These are phyloP conservation scores for Penicillium chermesinum DNA, from an alignment of 495 filamentous ascomycete species.

Conservation along the genomic window DNA sequence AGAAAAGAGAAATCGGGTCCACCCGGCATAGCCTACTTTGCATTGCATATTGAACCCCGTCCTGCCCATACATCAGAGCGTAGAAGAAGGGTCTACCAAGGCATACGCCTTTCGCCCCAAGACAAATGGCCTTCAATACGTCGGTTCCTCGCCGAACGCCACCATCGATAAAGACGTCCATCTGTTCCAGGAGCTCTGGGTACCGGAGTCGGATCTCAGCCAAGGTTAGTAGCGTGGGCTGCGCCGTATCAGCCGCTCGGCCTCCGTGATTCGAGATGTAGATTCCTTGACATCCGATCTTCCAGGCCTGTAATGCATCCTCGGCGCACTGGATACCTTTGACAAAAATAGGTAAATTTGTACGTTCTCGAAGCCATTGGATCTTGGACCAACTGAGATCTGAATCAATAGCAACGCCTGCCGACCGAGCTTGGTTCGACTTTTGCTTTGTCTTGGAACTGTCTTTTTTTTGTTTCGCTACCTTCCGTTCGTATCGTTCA, in stretches of 20 bases:
- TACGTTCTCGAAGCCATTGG: no score
- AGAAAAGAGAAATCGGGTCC: no score
- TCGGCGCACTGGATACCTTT: slow-evolving; percentile 50
- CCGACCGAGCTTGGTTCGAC: no score
- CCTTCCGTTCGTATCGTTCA: no score
- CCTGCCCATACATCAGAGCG: slow-evolving; percentile 17
- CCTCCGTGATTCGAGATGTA: slow-evolving; percentile 45
- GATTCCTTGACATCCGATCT: slow-evolving; percentile 75
- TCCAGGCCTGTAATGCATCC: slow-evolving; percentile 54
- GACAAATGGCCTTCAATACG: slow-evolving; percentile 80
- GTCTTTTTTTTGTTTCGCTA: no score
- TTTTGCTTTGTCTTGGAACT: no score
- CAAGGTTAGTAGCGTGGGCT: slow-evolving; percentile 61
- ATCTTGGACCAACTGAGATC: no score
- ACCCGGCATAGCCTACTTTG: no score
- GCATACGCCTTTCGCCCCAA: slow-evolving; percentile 82
- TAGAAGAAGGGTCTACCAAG: slow-evolving; percentile 49
- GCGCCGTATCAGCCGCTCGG: slow-evolving; percentile 54
- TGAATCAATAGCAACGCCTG: no score
- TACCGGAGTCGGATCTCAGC: slow-evolving; percentile 62
- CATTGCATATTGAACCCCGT: neutral
- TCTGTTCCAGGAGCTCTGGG: slow-evolving; percentile 52
- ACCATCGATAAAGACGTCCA: slow-evolving; percentile 76
- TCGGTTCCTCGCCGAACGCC: slow-evolving; percentile 79
- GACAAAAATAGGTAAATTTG: slow-evolving; percentile 46